Base-by-base conservation (phyloP, 2,329 filamentous ascomycete species). In the Gnomoniopsis smithogilvyi region DNA sequence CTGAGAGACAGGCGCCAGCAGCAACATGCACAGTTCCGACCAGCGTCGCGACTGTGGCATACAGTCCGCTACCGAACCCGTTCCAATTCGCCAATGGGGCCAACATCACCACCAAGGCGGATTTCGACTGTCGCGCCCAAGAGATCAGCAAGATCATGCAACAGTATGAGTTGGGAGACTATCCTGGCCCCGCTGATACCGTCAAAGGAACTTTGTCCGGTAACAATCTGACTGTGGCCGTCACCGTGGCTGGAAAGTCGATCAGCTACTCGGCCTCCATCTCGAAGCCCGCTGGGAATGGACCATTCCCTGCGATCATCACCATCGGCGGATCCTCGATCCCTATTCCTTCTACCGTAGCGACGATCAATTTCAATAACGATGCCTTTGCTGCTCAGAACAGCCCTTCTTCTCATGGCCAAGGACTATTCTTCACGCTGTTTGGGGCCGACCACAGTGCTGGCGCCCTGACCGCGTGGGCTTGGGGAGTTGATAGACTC, bases 401-500 rank as follows among this genome's bases (percentile, higher is more conserved):
- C 14, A 73, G 69, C 52, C 64, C 68, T 38, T 67, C 68, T 21
- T 81, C 77, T 59, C 83, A 83, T 54, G 84, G 84, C 54, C 72
- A 77, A 63, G 84, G 84, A 60, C 76, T 77, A 56, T 87, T 86
- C 73, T 87, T 82, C 72, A 79, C 78, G 49, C 73, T 87, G 6
- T 85, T 85, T 65, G 83, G 84, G 48, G 76, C 72, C 55, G 69
- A 73, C 15, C 80, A 84, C 72, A 78, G 75, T 38, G 83, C 84
- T 15, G 81, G 82, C 54, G 83, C 84, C 7, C 71, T 84, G 62
- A 85, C 80, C 6, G 83, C 85, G 26, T 87, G 85, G 85, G 81
- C 83, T 10, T 87, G 84, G 83, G 84, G 81, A 58, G 81, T 86
- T 2, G 79, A 80, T 65, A 81, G 83, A 54, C 76, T 87, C 63